phyloP scores from a whole-genome alignment of 2,329 filamentous ascomycete species.

The Aspergillus pseudoviridinutans region DNA sequence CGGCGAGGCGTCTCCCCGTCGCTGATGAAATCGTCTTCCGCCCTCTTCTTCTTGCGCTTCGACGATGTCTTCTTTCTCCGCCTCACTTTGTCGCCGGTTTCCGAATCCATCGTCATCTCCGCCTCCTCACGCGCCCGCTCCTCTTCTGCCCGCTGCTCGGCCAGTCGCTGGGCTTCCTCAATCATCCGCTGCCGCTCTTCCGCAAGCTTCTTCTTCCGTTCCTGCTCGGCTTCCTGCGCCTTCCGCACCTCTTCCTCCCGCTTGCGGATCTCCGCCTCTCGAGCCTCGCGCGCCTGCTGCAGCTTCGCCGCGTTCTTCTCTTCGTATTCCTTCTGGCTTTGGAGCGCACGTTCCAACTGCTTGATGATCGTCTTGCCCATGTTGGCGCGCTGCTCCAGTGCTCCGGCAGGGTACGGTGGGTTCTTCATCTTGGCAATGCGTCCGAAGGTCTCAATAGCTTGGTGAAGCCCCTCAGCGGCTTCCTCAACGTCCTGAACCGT shows the following conservation, averaged over 20 bases:
- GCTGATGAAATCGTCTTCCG: slow-evolving; percentile 28
- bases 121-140: slow-evolving; percentile 66
- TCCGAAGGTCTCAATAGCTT: slow-evolving; percentile 70
- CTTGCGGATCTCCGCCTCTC: slow-evolving; percentile 73
- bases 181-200: slow-evolving; percentile 79
- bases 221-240: slow-evolving; percentile 64
- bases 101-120: slow-evolving; percentile 75
- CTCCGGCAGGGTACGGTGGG: slow-evolving; percentile 82
- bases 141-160: slow-evolving; percentile 67
- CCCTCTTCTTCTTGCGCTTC: slow-evolving; percentile 60
- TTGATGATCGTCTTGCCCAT: slow-evolving; percentile 96
- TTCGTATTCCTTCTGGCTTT: slow-evolving; percentile 86
- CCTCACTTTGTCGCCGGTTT: slow-evolving; percentile 77
- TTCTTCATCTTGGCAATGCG: slow-evolving; percentile 58
- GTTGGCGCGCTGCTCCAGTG: slow-evolving; percentile 91
- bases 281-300: slow-evolving; percentile 70
- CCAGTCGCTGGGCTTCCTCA: slow-evolving; percentile 68
- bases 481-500: slow-evolving; percentile 76
- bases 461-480: slow-evolving; percentile 74
- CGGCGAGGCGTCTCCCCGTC: slow-evolving; percentile 23
- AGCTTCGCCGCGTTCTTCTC: slow-evolving; percentile 88
- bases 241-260: slow-evolving; percentile 73
- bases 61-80: slow-evolving; percentile 59
- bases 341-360: slow-evolving; percentile 80
- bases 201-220: slow-evolving; percentile 75